Percentiles rank a stretch among this genome's conserved stretches.
These are phyloP conservation scores for Monosporozyma unispora DNA, from an alignment of 805 yeast species.

Conservation along the genomic window DNA sequence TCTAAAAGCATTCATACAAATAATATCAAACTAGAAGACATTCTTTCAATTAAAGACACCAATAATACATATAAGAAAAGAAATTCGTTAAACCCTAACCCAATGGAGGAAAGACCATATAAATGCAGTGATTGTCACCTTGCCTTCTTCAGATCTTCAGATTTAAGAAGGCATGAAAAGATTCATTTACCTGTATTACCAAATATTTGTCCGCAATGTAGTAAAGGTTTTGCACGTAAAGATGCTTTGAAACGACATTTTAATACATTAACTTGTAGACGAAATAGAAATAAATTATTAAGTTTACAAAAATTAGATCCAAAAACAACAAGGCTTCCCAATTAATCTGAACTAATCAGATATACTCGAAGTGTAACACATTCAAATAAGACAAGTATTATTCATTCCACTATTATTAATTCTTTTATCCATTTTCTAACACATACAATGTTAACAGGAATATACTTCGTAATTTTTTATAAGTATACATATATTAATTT, in stretches of 20 bases:
- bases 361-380: too few relatives aligned
- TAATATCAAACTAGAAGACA: too few relatives aligned
- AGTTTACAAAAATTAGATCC: conserved; percentile 8
- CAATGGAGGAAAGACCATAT: conserved; percentile 18
- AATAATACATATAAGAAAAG: neutral
- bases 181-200: conserved; percentile 64
- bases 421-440: neutral
- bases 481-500: conserved; percentile 1
- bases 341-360: too few relatives aligned
- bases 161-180: conserved; percentile 64
- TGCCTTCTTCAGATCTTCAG: conserved; percentile 58
- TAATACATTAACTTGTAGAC: conserved; percentile 63
- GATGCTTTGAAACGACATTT: conserved; percentile 71
- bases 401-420: too few relatives aligned
- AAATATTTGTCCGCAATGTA: conserved; percentile 64
- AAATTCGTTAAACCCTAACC: neutral
- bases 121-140: conserved; percentile 50
- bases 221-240: conserved; percentile 74
- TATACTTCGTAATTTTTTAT: neutral
- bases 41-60: too few relatives aligned
- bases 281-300: conserved; percentile 51
- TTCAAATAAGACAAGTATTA: too few relatives aligned
- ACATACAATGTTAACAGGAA: neutral
- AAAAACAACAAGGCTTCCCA: neutral
- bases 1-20: too few relatives aligned